Base-by-base conservation (phyloP, 108 stramenopile genomes). In the Nitzschia sp. region DNA sequence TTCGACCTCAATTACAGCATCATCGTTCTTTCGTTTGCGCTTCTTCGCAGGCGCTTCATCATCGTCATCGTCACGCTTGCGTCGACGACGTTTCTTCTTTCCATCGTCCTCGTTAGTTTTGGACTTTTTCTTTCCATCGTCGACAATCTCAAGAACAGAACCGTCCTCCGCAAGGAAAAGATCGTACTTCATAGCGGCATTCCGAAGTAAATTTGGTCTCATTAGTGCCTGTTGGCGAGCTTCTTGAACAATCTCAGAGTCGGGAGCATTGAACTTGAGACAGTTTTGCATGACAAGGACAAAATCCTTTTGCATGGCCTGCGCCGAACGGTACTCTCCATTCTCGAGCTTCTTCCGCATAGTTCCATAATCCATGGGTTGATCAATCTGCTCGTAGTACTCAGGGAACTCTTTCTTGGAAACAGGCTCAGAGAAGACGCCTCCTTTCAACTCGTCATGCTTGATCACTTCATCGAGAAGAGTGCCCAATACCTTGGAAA, bases 291-390 rank as follows among this genome's bases (percentile, higher is more conserved):
- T 85, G 31, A 95, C 85, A 23, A 91, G 64, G 19, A 84, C 63
- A 53, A 95, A 91, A 59, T 95, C 94, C 65, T 91, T 95, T 53
- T 95, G 94, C 89, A 95, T 89, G 21, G 84, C 77, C 65, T 88
- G 91, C 28, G 90, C 91, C 15, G 91, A 92, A 46, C 94, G 78
- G 77, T 95, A 95, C 30, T 91, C 91, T 27, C 85, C 91, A 62
- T 79, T 85, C 15, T 87, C 88, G 26, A 92, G 79, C 66, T 92
- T 95, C 66, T 80, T 64, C 65, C 84, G 85, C 89, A 92, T 92
- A 21, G 89, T 92, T 28, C 89, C 85, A 47, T 90, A 93, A 58
- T 93, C 92, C 92, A 93, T 93, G 0, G 93, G 93, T 18, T 79
- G 77, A 45, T 85, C 78, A 51, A 95, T 86, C 28, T 85, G 70